A percentile compares a stretch with the other conserved stretches of the same genome.
phyloP scores from a whole-genome alignment of 345 rosid species.

The Syzygium aromaticum region DNA sequence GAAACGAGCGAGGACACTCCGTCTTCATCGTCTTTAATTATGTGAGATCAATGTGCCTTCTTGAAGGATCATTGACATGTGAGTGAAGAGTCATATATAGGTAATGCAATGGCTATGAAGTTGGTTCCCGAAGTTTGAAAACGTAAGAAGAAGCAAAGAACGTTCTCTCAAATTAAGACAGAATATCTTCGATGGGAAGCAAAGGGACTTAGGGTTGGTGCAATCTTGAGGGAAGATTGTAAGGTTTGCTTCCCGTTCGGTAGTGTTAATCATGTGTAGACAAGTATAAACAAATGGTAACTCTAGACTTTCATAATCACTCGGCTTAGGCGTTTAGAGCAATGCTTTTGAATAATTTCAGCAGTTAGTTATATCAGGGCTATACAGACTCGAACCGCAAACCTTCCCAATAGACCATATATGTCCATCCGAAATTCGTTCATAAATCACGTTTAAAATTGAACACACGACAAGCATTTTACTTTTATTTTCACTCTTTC shows the following conservation, averaged over 20 bases:
- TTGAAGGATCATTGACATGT: neutral
- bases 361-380: neutral
- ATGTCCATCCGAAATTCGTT: neutral
- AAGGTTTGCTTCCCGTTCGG: neutral
- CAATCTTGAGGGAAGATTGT: neutral
- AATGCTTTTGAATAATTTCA: neutral
- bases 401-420: neutral
- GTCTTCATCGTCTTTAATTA: neutral
- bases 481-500: neutral
- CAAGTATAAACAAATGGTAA: neutral
- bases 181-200: conserved; percentile 12
- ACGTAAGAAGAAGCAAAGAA: neutral
- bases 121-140: neutral
- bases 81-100: neutral
- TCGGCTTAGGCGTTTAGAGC: neutral
- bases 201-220: conserved; percentile 6
- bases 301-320: neutral
- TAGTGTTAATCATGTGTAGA: neutral
- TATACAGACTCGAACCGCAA: rapidly evolving
- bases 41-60: neutral
- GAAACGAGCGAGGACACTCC: neutral
- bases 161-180: neutral
- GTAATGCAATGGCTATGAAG: neutral
- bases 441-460: neutral
- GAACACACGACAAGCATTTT: neutral